A percentile compares a stretch with the other conserved stretches of the same genome.
phyloP scores from a whole-genome alignment of 805 yeast species.

The Schwanniomyces sp. region DNA sequence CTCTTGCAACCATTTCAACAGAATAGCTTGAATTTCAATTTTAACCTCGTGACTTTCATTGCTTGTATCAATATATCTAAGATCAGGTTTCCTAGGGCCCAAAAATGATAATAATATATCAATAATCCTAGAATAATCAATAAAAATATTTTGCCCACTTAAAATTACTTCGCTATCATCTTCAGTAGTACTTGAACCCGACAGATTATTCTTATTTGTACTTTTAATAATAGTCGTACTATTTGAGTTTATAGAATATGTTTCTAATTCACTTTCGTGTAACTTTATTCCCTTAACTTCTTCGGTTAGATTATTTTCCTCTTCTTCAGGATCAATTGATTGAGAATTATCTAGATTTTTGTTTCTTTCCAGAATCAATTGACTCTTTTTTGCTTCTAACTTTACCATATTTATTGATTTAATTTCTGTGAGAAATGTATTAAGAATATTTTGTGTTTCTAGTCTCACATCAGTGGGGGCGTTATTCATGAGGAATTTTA shows the following conservation, averaged over 20 bases:
- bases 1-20: constrained; percentile 78
- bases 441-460: constrained; percentile 77
- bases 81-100: constrained; percentile 47
- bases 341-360: constrained; percentile 9
- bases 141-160: constrained; percentile 68
- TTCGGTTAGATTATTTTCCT: neutral
- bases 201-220: constrained; percentile 3
- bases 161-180: constrained; percentile 27
- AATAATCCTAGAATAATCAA: constrained; percentile 78
- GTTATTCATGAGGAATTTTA: constrained; percentile 72
- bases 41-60: constrained; percentile 38
- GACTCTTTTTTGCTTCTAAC: constrained; percentile 40
- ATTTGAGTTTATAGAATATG: constrained; percentile 24
- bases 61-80: constrained; percentile 22
- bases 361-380: constrained; percentile 12
- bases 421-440: constrained; percentile 76
- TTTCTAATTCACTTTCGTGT: constrained; percentile 6
- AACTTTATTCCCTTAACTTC: constrained; percentile 1
- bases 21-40: constrained; percentile 71
- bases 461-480: constrained; percentile 84
- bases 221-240: constrained; percentile 23
- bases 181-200: constrained; percentile 1
- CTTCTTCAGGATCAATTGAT: neutral
- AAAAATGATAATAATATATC: constrained; percentile 80
- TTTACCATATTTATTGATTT: constrained; percentile 72